phyloP scores from a whole-genome alignment of 225 moss, liverwort and hornwort species.

The Anthoceros angustus region DNA sequence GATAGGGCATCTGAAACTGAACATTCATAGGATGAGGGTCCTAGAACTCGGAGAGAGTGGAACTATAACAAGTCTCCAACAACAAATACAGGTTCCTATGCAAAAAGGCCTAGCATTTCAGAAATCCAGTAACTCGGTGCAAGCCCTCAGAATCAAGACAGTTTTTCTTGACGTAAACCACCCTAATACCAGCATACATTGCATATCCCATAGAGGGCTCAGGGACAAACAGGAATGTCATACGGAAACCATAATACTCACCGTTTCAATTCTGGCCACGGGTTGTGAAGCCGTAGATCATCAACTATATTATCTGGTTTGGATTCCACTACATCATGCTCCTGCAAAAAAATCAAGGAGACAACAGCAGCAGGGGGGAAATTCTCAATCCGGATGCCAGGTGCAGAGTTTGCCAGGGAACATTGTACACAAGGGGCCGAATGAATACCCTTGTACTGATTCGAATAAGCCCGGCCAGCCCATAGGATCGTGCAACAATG shows the following conservation, averaged over 20 bases:
- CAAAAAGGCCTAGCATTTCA: neutral
- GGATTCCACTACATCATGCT: slow-evolving; percentile 82
- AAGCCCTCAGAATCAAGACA: neutral
- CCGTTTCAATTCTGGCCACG: slow-evolving; percentile 94
- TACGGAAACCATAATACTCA: slow-evolving; percentile 7
- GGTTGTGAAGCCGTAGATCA: slow-evolving; percentile 91
- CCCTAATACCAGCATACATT: no score
- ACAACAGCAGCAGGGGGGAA: neutral
- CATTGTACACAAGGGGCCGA: neutral
- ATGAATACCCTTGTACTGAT: slow-evolving; percentile 59
- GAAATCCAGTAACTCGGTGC: neutral
- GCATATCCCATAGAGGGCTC: no score
- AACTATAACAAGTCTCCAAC: neutral
- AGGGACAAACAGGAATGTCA: no score
- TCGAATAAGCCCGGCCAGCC: slow-evolving; percentile 86
- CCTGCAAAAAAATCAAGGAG: slow-evolving; percentile 22
- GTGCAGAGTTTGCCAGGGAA: neutral
- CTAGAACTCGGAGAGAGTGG: no score
- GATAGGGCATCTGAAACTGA: no score
- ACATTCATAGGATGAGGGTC: no score
- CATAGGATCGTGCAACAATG: slow-evolving; percentile 85
- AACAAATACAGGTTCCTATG: neutral
- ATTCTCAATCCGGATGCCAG: neutral
- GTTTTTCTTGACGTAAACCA: neutral
- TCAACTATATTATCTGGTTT: slow-evolving; percentile 97